A percentile compares a stretch with the other conserved stretches of the same genome.
Evolutionary conservation across 2,329 filamentous ascomycete genomes (phyloP).

Genomic region (Neoascochyta sp.): DNA sequence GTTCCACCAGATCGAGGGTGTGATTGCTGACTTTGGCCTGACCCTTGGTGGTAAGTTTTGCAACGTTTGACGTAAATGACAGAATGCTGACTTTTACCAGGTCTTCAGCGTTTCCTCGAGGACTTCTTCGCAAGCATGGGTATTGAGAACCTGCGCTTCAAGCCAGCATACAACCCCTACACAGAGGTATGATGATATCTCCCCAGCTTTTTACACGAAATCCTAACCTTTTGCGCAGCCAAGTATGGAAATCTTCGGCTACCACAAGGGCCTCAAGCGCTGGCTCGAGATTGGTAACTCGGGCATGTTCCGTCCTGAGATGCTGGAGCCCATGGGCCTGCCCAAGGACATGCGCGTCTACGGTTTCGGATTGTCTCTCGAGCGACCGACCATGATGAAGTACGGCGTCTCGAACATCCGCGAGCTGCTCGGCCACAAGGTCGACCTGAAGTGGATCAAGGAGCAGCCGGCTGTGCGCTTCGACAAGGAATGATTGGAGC

Average conservation of each 20-base stretch:
- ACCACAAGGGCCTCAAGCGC: slow-evolving; percentile 61
- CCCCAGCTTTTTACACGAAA: no score
- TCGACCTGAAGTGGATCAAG: slow-evolving; percentile 89
- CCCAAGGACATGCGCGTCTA: slow-evolving; percentile 90
- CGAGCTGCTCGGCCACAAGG: slow-evolving; percentile 90
- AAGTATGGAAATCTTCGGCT: slow-evolving; percentile 97
- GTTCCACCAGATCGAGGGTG: slow-evolving; percentile 98
- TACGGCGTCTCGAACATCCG: slow-evolving; percentile 76
- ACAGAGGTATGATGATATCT: slow-evolving; percentile 48
- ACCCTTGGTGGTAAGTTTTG: slow-evolving; percentile 69
- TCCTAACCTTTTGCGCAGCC: slow-evolving; percentile 35
- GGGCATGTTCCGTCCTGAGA: slow-evolving; percentile 98
- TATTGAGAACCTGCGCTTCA: slow-evolving; percentile 82
- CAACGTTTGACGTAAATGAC: neutral
- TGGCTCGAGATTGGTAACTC: slow-evolving; percentile 97
- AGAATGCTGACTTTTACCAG: slow-evolving; percentile 7
- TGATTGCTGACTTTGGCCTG: slow-evolving; percentile 93
- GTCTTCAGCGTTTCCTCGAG: slow-evolving; percentile 89
- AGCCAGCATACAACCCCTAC: slow-evolving; percentile 86
- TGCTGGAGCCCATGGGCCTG: slow-evolving; percentile 91
- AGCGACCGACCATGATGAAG: slow-evolving; percentile 98
- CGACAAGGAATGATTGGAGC: slow-evolving; percentile 83
- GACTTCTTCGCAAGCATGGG: slow-evolving; percentile 97
- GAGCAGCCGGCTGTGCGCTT: slow-evolving; percentile 85
- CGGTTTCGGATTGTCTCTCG: slow-evolving; percentile 86